phyloP scores from a whole-genome alignment of 768 basidiomycete genomes.

The Ramaria sp. region DNA sequence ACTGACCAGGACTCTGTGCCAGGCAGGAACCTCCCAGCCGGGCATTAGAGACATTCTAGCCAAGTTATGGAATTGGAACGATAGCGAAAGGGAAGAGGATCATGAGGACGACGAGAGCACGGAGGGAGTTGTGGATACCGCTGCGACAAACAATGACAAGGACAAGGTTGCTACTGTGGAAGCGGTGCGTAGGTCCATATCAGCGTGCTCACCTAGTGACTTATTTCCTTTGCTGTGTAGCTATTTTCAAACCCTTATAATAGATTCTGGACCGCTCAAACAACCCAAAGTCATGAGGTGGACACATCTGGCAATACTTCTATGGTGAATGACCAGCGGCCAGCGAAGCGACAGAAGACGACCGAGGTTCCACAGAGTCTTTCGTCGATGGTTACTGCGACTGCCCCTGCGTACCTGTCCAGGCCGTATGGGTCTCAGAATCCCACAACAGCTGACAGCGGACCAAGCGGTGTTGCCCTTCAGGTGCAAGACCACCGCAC shows the following conservation, averaged over 20 bases:
- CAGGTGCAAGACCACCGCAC: neutral
- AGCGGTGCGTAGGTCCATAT: neutral
- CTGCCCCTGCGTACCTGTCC: neutral
- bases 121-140: neutral
- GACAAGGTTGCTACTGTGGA: constrained; percentile 2
- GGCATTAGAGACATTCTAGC: constrained; percentile 1
- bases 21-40: neutral
- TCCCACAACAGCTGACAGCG: neutral
- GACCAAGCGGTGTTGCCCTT: neutral
- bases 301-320: neutral
- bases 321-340: neutral
- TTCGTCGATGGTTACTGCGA: neutral
- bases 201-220: neutral
- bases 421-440: neutral
- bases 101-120: neutral
- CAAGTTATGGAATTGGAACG: constrained; percentile 2
- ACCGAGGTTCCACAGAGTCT: neutral
- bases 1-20: neutral
- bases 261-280: neutral
- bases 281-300: neutral
- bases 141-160: neutral
- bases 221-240: neutral
- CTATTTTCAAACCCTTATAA: constrained; percentile 1
- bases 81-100: constrained; percentile 1
- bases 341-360: constrained; percentile 3